Base-by-base conservation (phyloP, 306 rosid genomes). In the Herpetospermum pedunculosum region DNA sequence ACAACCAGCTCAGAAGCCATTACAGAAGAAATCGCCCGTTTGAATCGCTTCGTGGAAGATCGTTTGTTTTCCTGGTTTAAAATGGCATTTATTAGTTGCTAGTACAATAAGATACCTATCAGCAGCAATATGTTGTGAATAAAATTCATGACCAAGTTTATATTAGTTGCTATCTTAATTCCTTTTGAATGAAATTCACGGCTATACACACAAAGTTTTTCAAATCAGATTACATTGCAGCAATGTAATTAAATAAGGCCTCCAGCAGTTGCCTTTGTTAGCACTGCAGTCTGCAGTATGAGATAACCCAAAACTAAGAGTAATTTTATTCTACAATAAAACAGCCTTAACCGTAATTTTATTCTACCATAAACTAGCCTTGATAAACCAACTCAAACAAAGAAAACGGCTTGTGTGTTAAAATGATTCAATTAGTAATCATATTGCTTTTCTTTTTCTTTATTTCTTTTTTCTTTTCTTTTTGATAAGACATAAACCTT, bases 1-100 rank as follows among this genome's bases (percentile, higher is more conserved):
- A 73, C 85, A 69, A 86, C 86, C 48, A 70, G 46, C 75, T 82
- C 90, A 30, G 81, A 76, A 23, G 85, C 89, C 98, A 92, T 90
- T 77, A 11, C 18, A 38, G 6, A 67, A 40, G 49, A 5, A 65
- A 38, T 7, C 13, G 23, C 19, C 5, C 52, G 28, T 64, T 67
- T 11, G 4, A 3, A 40, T 23, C 72, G 6, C 30, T 65, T 13
- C 14, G 49, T 19, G 72, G 28, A 64, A 23, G 50, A 21, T 37
- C 26, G 11, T 41, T 67, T 1, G 32, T 26, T 65, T 67, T 67
- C 72, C 72, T 67, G 52, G 3, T 28, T 28, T 1, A 28, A 14
- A 57, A 28, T 28, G 10, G 64, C 2, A 8, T 0, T 54, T 23
- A 54, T 21, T 25, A 23, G 26, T 50, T 23, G 64, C 28, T 57